Base-by-base conservation (phyloP, 108 stramenopile species). In the Skeletonema potamos region DNA sequence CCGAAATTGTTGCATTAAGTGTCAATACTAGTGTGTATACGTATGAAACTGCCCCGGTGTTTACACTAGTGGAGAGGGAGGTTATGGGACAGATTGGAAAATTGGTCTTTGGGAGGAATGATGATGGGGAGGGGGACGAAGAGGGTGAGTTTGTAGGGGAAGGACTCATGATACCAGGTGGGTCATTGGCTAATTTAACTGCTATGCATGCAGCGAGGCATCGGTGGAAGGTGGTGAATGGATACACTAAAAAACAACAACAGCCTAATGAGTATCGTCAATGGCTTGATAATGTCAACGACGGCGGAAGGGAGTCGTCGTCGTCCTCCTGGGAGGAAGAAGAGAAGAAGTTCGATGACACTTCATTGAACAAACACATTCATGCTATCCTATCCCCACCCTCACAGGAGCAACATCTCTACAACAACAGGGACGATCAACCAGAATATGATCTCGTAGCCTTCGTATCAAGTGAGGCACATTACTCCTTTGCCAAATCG, bases 401-500 rank as follows among this genome's bases (percentile, higher is more conserved):
- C 27, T 15, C 54, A 11, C 7, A 37, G 58, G 22, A 27, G 56
- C 26, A 22, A 2, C 24, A 33, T 20, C 24, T 70, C 12, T 59
- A 58, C 34, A 15, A 17, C 54, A 28, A 48, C 28, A 20, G 2
- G 13, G 24, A 4, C 2, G 20, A 62, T 48, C 32, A 60, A 66
- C 8, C 22, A 54, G 15, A 37, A n/a, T 30, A 29, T 13, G 44
- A 54, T 20, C 61, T 82, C n/a, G 81, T 84, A 0, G 84, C 84
- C 13, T 87, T 87, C 37, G 83, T 82, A 18, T 84, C 86, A 1
- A 64, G 59, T 17, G 83, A 87, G 58, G 84, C 84, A 12, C 86
- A 87, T 70, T 87, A 87, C 44, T 84, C 84, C 37, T 84, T 87
- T 63, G 17, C 75, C 3, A 84, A 84, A 55, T 73, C 84, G 11